Evolutionary conservation across 108 stramenopile species (phyloP).

Genomic region (Schizochytrium sp.): DNA sequence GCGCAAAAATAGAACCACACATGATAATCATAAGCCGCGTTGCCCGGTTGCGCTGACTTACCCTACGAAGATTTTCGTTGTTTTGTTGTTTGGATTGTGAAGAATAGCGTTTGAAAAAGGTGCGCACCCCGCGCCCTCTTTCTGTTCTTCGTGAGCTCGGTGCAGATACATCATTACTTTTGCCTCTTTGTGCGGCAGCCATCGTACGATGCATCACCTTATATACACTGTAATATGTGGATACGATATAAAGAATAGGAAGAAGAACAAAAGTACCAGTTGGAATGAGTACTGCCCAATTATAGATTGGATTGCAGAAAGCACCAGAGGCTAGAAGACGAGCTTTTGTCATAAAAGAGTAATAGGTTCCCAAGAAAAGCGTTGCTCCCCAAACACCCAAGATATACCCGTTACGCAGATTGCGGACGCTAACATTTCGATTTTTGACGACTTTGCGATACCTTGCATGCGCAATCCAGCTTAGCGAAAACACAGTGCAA

Average conservation of each 20-base stretch:
- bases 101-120: background rate
- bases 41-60: conserved; percentile 32
- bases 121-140: background rate
- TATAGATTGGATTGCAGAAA: conserved; percentile 56
- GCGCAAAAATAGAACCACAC: conserved; percentile 39
- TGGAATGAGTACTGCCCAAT: conserved; percentile 50
- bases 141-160: background rate
- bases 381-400: background rate
- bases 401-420: background rate
- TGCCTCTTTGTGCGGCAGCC: background rate
- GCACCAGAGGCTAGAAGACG: conserved; percentile 15
- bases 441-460: conserved; percentile 13
- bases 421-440: background rate
- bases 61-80: background rate
- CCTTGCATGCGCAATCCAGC: conserved; percentile 34
- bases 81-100: background rate
- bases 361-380: background rate
- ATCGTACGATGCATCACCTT: conserved; percentile 16
- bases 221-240: conserved; percentile 16
- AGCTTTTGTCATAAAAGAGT: background rate
- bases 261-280: background rate
- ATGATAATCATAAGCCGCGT: conserved; percentile 50
- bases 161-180: background rate
- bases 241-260: conserved; percentile 17
- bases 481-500: conserved; percentile 44